A percentile compares a stretch with the other conserved stretches of the same genome.
Conservation (phyloP, 2,329 filamentous ascomycete species). For the Fusarium oxysporum region DNA sequence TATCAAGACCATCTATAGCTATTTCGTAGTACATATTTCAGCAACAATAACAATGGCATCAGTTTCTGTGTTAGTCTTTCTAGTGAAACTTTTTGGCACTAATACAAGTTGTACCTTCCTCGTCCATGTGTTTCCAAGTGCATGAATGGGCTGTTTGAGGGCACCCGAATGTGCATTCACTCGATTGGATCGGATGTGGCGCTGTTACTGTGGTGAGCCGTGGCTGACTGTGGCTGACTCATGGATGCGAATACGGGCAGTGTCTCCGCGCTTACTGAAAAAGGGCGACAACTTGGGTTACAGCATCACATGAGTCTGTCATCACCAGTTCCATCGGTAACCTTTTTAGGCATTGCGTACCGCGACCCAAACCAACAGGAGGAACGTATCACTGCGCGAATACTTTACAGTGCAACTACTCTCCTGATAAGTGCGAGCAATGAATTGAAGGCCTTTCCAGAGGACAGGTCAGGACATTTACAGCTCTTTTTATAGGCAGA, state of each 20-base stretch:
- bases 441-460: neutral
- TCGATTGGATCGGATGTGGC: neutral
- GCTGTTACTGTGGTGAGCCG: neutral
- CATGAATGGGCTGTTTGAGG: neutral
- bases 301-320: conserved; percentile 33
- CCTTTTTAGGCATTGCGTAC: conserved; percentile 13
- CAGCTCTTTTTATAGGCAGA: neutral
- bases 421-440: neutral
- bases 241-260: conserved; percentile 1
- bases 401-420: neutral
- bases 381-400: neutral
- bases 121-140: neutral
- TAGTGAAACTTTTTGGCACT: neutral
- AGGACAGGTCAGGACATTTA: neutral
- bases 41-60: neutral
- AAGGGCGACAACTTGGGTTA: conserved; percentile 13
- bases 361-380: neutral
- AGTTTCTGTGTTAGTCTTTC: neutral
- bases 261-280: neutral
- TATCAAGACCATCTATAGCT: neutral
- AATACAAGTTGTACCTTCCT: neutral
- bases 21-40: neutral
- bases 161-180: neutral
- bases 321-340: conserved; percentile 17
- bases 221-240: neutral